phyloP scores from a whole-genome alignment of 257 asterid species.

The Gentiana straminea region DNA sequence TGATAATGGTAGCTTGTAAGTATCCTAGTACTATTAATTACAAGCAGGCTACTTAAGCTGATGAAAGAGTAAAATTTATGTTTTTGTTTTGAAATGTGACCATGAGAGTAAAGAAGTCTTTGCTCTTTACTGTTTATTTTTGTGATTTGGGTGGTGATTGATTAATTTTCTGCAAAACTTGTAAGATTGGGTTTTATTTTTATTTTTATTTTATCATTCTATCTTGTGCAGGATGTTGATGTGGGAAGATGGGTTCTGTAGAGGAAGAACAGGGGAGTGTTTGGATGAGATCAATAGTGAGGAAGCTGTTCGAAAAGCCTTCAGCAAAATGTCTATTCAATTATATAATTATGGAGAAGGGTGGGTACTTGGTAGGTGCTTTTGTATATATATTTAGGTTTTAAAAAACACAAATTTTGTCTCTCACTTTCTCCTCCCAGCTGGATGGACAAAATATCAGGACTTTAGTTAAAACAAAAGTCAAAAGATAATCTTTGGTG shows the following conservation, averaged over 20 bases:
- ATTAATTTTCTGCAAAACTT: constrained; percentile 7
- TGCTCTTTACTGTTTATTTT: neutral
- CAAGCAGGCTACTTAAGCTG: neutral
- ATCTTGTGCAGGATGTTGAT: constrained; percentile 82
- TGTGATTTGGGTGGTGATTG: constrained; percentile 8
- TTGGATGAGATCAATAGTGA: constrained; percentile 85
- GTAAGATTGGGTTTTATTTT: constrained; percentile 3
- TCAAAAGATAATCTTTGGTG: constrained; percentile 7
- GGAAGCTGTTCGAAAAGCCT: constrained; percentile 86
- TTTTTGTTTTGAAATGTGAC: constrained; percentile 1
- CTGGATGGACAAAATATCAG: constrained; percentile 1
- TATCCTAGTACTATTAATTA: neutral
- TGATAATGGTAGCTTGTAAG: constrained; percentile 99
- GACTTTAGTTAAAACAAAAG: neutral
- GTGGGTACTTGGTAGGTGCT: constrained; percentile 99
- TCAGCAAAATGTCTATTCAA: constrained; percentile 99
- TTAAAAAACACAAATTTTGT: constrained; percentile 11
- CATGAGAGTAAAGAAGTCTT: constrained; percentile 1
- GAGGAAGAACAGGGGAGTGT: constrained; percentile 71
- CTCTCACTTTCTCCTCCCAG: constrained; percentile 15
- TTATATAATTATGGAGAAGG: constrained; percentile 99
- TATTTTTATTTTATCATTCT: neutral
- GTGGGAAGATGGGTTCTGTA: constrained; percentile 99
- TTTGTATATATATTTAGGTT: constrained; percentile 12
- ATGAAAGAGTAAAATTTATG: neutral